Evolutionary conservation across 2,329 filamentous ascomycete species (phyloP), one percentile per base, ranked within the genome.

Genomic region (Bretziella fagacearum): DNA sequence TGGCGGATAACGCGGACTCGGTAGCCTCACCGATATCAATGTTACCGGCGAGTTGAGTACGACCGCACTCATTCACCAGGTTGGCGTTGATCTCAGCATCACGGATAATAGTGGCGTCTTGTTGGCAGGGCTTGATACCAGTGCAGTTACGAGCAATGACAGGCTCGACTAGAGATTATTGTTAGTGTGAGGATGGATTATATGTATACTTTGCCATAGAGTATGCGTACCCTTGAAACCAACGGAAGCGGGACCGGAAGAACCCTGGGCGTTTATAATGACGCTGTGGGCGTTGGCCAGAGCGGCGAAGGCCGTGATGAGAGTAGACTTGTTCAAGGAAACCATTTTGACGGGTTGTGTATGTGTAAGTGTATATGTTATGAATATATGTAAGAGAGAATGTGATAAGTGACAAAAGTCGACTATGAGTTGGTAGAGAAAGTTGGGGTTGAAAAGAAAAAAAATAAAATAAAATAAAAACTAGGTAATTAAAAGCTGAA

Each of bases 71-170:
- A 54, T 73, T 74, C 42, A 73, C 72, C 6, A 69, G 57, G 54
- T 73, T 72, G 46, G 63, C 60, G 5, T 53, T 52, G 54, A 73
- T 68, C 62, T 74, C 66, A 13, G 67, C 68, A 49, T 76, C 71
- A 45, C 69, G 67, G 59, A 81, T 80, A 55, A 79, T 68, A 46
- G 74, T 78, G 8, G 74, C 65, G 49, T 81, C 77, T 52, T 74
- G 71, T 56, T 81, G 75, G 64, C 77, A 80, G 17, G 77, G 76
- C 57, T 67, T 74, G 62, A 78, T 75, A 47, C 64, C 63, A 13
- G 73, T 77, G 59, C 76, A 78, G 58, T 79, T 76, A 52, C 77
- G 69, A 23, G 77, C 71, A 54, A 77, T 66, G 48, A 60, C 60
- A 33, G 66, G 59, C 54, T 73, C 67, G 51, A 79, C 68, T 69